Evolutionary conservation across 2,329 filamentous ascomycete species (phyloP).

Genomic region (Kalmusia sp.): DNA sequence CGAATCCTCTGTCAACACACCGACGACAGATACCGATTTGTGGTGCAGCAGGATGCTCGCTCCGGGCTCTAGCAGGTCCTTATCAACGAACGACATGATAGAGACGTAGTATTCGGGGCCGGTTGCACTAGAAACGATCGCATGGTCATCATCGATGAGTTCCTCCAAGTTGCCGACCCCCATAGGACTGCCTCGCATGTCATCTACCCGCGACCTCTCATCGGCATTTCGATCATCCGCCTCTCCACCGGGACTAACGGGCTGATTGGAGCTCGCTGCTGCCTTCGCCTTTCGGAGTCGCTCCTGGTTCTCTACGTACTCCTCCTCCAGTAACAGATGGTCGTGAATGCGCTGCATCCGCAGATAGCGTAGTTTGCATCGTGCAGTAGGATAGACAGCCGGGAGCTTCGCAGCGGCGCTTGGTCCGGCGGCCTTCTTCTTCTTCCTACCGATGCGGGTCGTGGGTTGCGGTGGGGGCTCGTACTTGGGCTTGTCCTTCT

Average conservation of each 20-base stretch:
- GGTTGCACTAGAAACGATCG: constrained; percentile 96
- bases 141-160: constrained; percentile 98
- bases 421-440: constrained; percentile 92
- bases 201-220: constrained; percentile 92
- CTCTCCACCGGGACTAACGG: constrained; percentile 66
- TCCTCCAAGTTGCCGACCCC: constrained; percentile 97
- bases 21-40: constrained; percentile 97
- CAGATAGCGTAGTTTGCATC: constrained; percentile 95
- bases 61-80: constrained; percentile 94
- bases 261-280: constrained; percentile 63
- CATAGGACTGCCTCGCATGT: constrained; percentile 99
- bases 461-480: constrained; percentile 97
- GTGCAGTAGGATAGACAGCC: constrained; percentile 89
- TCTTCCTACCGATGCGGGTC: constrained; percentile 96
- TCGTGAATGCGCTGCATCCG: constrained; percentile 99
- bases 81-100: constrained; percentile 99
- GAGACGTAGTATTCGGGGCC: constrained; percentile 99
- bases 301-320: constrained; percentile 99
- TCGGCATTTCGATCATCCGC: constrained; percentile 91
- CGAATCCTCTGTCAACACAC: constrained; percentile 93
- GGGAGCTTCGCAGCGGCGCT: constrained; percentile 96
- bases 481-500: constrained; percentile 99
- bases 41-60: constrained; percentile 95
- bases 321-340: constrained; percentile 93
- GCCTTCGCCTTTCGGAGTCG: constrained; percentile 91